Base-by-base conservation (phyloP, 164 flowering plant genomes). In the Magnolia officinalis region DNA sequence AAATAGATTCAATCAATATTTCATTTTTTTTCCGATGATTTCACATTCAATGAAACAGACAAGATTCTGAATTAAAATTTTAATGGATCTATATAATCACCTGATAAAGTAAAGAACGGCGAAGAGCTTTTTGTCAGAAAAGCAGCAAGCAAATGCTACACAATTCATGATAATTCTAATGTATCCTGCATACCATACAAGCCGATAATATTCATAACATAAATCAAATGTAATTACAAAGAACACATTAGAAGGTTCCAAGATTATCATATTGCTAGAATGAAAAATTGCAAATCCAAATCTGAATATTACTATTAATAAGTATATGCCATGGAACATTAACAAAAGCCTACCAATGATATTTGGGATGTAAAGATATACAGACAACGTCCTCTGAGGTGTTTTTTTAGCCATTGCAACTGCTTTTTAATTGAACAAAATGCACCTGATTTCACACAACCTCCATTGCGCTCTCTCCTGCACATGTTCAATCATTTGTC, bases 101-200 rank as follows among this genome's bases (percentile, higher is more conserved):
- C 98, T 90, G 70, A 93, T 73, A 66, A 95, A 88, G 78, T 95
- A 95, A 26, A 95, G 94, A 67, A 85, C 50, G 2, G 90, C 82
- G 78, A 95, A 95, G 23, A 93, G 83, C 81, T 78, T 84, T 83
- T 92, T 95, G 81, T 89, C 80, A 58, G 88, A 79, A 76, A 90
- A 91, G 86, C 97, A 93, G 55, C 78, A 80, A 8, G 88, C 92
- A 77, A 93, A 95, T 37, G 94, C 97, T 79, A 84, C 51, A 73
- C 83, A 79, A 76, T 93, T 95, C 88, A 90, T 80, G 64, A 92
- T 74, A 81, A 95, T 81, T 82, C 98, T 88, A 63, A 87, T 80
- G 77, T 95, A 95, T 21, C 98, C 98, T 92, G 86, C 80, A 86
- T 67, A 51, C 49, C 52, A 55, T 11, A 11, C 8, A 16, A 55